Evolutionary conservation across 495 filamentous ascomycete species (phyloP), one percentile per base, ranked within the genome.

Genomic region (Xylaria bambusicola): DNA sequence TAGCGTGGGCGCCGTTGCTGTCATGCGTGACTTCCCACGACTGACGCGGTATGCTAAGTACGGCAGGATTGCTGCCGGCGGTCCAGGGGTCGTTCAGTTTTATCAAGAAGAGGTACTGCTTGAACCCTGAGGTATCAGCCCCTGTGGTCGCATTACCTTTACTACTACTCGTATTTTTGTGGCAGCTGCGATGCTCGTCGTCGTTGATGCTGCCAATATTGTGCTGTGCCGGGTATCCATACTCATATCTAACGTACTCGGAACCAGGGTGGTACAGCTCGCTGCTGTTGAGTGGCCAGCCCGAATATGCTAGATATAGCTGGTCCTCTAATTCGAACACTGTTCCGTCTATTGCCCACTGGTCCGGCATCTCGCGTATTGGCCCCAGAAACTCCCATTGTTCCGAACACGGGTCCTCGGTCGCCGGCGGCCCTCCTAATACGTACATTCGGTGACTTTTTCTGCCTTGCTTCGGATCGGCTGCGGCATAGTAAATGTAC

Each of bases 301-400:
- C 69, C 23, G 66, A 69, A 38, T 71, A 71, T 8, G 52, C 64
- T 23, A 71, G 62, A 50, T 67, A 71, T 17, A 64, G 44, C 12
- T 68, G 18, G 6, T 60, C 60, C 12, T 52, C 47, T 27, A 71
- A 54, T 50, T 61, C 62, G 20, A 71, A 66, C 1, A 71, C 64
- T 3, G 69, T 69, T 1, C 69, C 69, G 52, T 71, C 69, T 47
- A 71, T 71, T 4, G 69, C 69, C 69, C 69, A 71, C 15, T 71
- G 69, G 6, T 62, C 48, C 6, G 58, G 69, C 63, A 71, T 65
- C 29, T 35, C 58, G 13, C 61, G 58, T 17, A 71, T 62, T 2
- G 60, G 69, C 10, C 69, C 69, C 1, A 71, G 41, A 41, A 71
- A 71, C 46, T 67, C 64, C 69, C 69, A 71, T n/a, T 62, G 58